Percentiles rank a stretch among this genome's conserved stretches.
Conservation (phyloP, 2,329 filamentous ascomycete genomes). For the Epichloe gansuensis region DNA sequence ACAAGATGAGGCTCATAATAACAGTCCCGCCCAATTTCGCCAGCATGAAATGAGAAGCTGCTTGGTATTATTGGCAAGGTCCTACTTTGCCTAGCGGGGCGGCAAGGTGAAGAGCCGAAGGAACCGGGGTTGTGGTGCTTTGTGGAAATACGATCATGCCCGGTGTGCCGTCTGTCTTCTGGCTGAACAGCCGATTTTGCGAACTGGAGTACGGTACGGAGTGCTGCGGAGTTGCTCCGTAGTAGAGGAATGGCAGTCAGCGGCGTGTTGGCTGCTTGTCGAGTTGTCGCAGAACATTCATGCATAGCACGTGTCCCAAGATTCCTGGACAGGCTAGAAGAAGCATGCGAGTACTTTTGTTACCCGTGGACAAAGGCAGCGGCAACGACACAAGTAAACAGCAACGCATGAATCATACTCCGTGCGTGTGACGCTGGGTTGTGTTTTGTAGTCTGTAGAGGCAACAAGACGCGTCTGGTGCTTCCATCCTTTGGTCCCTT, state of each 20-base stretch:
- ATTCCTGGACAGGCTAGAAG: neutral
- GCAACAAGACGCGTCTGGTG: too few relatives aligned
- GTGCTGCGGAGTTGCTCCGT: too few relatives aligned
- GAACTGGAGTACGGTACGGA: too few relatives aligned
- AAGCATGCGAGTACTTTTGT: neutral
- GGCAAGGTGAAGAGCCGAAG: neutral
- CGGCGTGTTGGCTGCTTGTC: neutral
- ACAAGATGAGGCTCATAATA: neutral
- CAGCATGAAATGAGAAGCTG: neutral
- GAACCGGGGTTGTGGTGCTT: neutral
- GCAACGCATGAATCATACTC: neutral
- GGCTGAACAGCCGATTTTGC: neutral
- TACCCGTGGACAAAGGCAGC: neutral
- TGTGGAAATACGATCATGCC: neutral
- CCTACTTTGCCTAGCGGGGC: neutral
- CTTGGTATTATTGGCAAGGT: too few relatives aligned
- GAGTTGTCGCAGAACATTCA: neutral
- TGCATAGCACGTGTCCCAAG: neutral
- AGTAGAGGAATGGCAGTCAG: neutral
- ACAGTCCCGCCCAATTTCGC: neutral
- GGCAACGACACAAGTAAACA: neutral
- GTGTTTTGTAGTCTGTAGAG: too few relatives aligned
- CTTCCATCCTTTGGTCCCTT: too few relatives aligned
- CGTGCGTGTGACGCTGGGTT: too few relatives aligned
- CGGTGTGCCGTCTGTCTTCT: neutral